Percentiles rank a stretch among this genome's conserved stretches.
phyloP scores from a whole-genome alignment of 2,329 filamentous ascomycete genomes.

The Neophaeococcomyces mojaviensis region DNA sequence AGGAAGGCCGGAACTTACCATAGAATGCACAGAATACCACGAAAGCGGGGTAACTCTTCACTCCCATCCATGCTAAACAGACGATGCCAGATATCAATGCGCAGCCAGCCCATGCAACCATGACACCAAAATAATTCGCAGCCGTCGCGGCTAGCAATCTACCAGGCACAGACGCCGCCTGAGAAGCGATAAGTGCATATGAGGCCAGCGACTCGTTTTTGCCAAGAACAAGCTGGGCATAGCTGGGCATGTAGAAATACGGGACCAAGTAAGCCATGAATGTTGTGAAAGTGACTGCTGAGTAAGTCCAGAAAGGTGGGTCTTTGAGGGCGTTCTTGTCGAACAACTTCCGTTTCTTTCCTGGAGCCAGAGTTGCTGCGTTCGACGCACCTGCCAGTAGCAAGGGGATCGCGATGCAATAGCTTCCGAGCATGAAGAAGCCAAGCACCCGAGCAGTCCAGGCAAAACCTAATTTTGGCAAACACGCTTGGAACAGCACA shows the following conservation, averaged over 20 bases:
- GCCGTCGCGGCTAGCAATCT: constrained; percentile 48
- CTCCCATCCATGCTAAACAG: constrained; percentile 48
- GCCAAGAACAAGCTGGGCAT: constrained; percentile 26
- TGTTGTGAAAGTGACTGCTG: constrained; percentile 26
- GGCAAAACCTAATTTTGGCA: constrained; percentile 40
- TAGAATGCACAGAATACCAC: constrained; percentile 55
- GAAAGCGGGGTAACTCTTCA: constrained; percentile 40
- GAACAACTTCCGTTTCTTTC: constrained; percentile 34
- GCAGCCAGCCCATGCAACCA: constrained; percentile 49
- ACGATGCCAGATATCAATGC: constrained; percentile 32
- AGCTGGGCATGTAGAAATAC: constrained; percentile 36
- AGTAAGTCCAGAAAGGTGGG: constrained; percentile 35
- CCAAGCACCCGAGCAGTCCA: constrained; percentile 43
- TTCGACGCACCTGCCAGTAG: constrained; percentile 20
- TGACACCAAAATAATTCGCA: constrained; percentile 48
- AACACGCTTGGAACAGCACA: constrained; percentile 40
- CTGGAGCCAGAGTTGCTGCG: constrained; percentile 30
- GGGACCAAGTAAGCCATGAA: constrained; percentile 44
- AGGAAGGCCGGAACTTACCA: constrained; percentile 26
- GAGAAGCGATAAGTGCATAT: constrained; percentile 54
- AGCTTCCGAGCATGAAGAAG: constrained; percentile 29
- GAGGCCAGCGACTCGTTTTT: constrained; percentile 37
- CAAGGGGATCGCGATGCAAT: constrained; percentile 25
- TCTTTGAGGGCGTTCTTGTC: constrained; percentile 41
- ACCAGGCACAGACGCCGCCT: constrained; percentile 50